These are phyloP conservation scores for Tremellales sp. DNA, from an alignment of 1,284 basidiomycete species.

Conservation along the genomic window DNA sequence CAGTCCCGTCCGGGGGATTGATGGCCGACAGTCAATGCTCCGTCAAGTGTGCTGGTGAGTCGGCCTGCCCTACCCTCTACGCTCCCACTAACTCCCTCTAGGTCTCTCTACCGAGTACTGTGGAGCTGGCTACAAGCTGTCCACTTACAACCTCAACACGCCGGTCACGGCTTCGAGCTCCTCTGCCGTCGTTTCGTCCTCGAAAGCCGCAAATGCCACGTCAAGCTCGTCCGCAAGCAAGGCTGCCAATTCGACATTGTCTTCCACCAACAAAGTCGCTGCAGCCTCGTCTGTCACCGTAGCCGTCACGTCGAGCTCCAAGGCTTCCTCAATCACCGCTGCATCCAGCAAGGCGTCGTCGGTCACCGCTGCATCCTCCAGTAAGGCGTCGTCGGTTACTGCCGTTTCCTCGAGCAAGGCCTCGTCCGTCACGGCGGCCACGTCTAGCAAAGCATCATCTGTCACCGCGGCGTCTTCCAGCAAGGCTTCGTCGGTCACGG, in stretches of 20 bases:
- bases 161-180: constrained; percentile 3
- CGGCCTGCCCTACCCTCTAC: neutral
- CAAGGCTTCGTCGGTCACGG: constrained; percentile 9
- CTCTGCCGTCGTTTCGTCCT: constrained; percentile 1
- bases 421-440: too few relatives aligned
- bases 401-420: too few relatives aligned
- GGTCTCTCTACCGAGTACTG: constrained; percentile 13
- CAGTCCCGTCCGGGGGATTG: constrained; percentile 2
- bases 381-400: too few relatives aligned
- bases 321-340: neutral
- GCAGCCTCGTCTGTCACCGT: neutral
- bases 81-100: too few relatives aligned
- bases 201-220: neutral
- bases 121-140: constrained; percentile 13
- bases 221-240: neutral
- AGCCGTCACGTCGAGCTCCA: neutral
- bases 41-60: constrained; percentile 16
- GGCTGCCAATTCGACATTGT: neutral
- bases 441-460: too few relatives aligned
- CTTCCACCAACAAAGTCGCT: neutral
- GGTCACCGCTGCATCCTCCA: neutral
- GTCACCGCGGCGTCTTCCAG: constrained; percentile 7
- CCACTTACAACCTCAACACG: constrained; percentile 5
- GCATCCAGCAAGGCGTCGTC: neutral
- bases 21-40: constrained; percentile 20